Evolutionary conservation across 345 rosid species (phyloP), one percentile per base, ranked within the genome.

Genomic region (Orychophragmus violaceus): DNA sequence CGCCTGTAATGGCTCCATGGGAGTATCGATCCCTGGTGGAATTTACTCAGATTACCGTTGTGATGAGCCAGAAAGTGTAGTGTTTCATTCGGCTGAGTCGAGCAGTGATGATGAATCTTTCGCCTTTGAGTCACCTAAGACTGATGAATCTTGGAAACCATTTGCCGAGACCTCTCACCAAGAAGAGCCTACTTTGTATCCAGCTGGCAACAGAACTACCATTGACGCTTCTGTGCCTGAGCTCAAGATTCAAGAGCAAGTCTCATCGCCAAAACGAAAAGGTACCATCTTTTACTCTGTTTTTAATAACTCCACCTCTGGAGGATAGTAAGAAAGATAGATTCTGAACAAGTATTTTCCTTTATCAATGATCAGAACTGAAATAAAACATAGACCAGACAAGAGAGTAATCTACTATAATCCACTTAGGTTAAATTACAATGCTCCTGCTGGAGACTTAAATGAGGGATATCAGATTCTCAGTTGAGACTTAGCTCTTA

Each of bases 191-290:
- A 8, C 2, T 37, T 1, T 21, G 62, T 33, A 12, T 33, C 36
- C 45, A 35, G 21, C 49, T 37, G 8, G 21, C 5, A 37, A 59
- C 49, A 59, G n/a, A 23, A 7, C 62, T n/a, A 12, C 22, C 30
- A 3, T 6, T 21, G 41, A 29, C 6, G 30, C 50, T 54, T 11
- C 52, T 19, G 57, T 55, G 6, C 51, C 69, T 35, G 25, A 4
- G 27, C 2, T 35, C 29, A 72, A 72, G 18, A 6, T 24, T 72
- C 66, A 41, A 33, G 25, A 58, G 12, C 37, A 72, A 58, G 37
- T 39, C 28, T 10, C 32, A 39, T 57, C 71, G 37, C 60, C 71
- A 28, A 72, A 72, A 72, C 71, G 71, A 14, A 72, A 66, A 72
- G 76, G 76, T 72, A 66, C 30, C 3, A 58, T 48, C 52, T 44